These are phyloP conservation scores for Aspergillus fructus DNA, from an alignment of 2,329 filamentous ascomycete species.

Conservation along the genomic window DNA sequence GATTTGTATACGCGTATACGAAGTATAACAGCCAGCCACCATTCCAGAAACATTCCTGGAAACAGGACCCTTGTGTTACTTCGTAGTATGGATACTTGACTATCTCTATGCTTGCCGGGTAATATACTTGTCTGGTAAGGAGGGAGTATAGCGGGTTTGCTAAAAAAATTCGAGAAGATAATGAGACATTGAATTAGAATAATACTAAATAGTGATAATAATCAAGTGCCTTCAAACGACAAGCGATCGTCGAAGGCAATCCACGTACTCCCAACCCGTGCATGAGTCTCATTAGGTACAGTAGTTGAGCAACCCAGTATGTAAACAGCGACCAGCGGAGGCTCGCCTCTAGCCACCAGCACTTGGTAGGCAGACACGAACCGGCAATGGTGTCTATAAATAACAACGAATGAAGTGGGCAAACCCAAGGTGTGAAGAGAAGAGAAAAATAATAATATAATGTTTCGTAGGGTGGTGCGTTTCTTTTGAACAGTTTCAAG, in stretches of 20 bases:
- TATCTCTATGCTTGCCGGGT: too few relatives aligned
- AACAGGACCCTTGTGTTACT: neutral
- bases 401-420: constrained; percentile 16
- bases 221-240: neutral
- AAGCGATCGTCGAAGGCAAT: constrained; percentile 10
- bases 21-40: too few relatives aligned
- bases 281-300: constrained; percentile 24
- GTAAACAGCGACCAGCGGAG: constrained; percentile 17
- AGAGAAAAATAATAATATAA: constrained; percentile 2
- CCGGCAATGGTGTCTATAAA: constrained; percentile 16
- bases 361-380: constrained; percentile 22
- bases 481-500: neutral
- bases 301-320: constrained; percentile 15
- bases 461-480: neutral
- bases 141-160: too few relatives aligned
- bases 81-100: too few relatives aligned
- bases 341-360: constrained; percentile 20
- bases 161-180: neutral
- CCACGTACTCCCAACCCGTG: constrained; percentile 20
- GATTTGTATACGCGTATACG: too few relatives aligned
- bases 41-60: neutral
- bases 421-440: neutral
- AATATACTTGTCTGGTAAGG: too few relatives aligned
- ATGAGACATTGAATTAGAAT: constrained; percentile 15
- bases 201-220: constrained; percentile 7